Conservation (phyloP, 1,284 basidiomycete species). For the Gomphus sp. region DNA sequence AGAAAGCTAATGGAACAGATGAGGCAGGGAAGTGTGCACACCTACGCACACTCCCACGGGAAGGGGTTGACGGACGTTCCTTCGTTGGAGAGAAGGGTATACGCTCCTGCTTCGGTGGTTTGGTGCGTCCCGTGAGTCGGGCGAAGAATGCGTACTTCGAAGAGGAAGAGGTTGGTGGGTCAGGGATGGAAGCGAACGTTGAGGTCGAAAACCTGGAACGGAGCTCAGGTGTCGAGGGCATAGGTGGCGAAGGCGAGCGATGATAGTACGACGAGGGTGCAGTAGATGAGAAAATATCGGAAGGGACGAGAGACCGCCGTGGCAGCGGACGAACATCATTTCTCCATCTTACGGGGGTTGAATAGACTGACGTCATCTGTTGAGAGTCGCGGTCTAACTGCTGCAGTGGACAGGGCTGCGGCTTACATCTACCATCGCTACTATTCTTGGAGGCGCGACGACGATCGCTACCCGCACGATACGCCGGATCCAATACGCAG, state of each 20-base stretch:
- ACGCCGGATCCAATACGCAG: not conserved
- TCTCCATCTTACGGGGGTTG: not conserved
- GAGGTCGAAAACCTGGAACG: slow-evolving; percentile 7
- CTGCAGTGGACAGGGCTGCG: not conserved
- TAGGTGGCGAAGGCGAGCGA: not conserved
- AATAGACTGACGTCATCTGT: not conserved
- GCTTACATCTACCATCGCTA: not conserved
- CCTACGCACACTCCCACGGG: not conserved
- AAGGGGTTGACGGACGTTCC: not conserved
- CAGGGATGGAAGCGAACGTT: slow-evolving; percentile 1
- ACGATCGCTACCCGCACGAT: not conserved
- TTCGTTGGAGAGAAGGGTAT: not conserved
- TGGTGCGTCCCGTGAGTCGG: not conserved
- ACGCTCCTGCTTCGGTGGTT: not conserved
- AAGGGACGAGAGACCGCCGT: slow-evolving; percentile 3
- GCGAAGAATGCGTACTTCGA: slow-evolving; percentile 4
- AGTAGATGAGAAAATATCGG: not conserved
- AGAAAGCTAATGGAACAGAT: not conserved
- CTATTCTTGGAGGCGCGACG: not conserved
- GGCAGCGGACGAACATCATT: not conserved
- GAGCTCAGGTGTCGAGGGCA: not conserved
- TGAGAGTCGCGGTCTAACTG: slow-evolving; percentile 10
- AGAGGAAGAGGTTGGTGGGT: not conserved
- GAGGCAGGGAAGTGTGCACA: not conserved
- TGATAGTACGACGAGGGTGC: not conserved